Base-by-base conservation (phyloP, 768 basidiomycete species). In the Leccinum arenicola region DNA sequence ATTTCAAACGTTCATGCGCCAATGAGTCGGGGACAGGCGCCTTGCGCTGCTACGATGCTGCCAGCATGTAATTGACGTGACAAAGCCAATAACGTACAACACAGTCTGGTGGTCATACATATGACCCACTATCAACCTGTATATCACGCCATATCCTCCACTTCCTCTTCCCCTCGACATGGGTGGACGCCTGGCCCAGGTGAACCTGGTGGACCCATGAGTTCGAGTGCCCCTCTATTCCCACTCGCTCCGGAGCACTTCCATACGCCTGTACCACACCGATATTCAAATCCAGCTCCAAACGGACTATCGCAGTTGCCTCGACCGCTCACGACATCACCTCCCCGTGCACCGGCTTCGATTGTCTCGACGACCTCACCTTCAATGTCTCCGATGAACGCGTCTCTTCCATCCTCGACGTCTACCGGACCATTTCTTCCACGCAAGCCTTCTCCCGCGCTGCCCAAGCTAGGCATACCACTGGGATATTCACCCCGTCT, bases 141-240 rank as follows among this genome's bases (percentile, higher is more conserved):
- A 23, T 23, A 81, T 54, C 71, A 72, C 29, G 62, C 68, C 36
- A 72, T 75, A 19, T 52, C 67, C 21, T 71, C 73, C 15, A 67
- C 73, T 40, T 63, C 69, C 5, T 76, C 76, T 36, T 82, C 83
- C 4, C 78, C 81, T 2, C 70, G 73, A 52, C 80, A 79, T 64
- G 73, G 73, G 8, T 81, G 78, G 65, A 56, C 64, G 6, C 64
- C 62, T 2, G 54, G 65, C 38, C 57, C 68, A 31, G 61, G 62
- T 52, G 71, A 71, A 68, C 66, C 51, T 54, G 23, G 48, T 25
- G 74, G 52, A 68, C 68, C 75, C 38, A 69, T 58, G 50, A 63
- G 52, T 21, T 63, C 61, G 54, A 69, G 55, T 58, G 77, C 23
- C 69, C 75, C 58, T 54, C 49, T 68, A 59, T 62, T 71, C 68